Evolutionary conservation across 768 basidiomycete genomes (phyloP), one percentile per base, ranked within the genome.

Genomic region (Heimioporus sp.): DNA sequence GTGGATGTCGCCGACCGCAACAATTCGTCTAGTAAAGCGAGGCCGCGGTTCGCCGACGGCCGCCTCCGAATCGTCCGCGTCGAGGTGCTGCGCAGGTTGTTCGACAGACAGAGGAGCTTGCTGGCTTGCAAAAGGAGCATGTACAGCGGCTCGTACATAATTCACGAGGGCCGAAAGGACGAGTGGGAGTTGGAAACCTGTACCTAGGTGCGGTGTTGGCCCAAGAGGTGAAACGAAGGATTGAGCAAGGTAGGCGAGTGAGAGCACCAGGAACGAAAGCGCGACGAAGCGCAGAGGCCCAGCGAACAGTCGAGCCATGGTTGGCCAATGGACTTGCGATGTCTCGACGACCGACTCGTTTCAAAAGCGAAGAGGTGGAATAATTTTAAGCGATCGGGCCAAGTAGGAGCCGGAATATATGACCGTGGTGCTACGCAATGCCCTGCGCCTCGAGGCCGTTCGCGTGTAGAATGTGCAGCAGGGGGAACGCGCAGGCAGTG

Each of bases 1-100:
- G 60, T 98, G 96, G 32, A 98, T 70, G 60, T 98, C 96, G 0
- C 93, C 94, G 0, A 97, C 87, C 11, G 92, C 94, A 0, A 96
- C 83, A 20, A 98, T 88, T 55, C 80, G 82, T 36, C 62, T 64
- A 28, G 61, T 49, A 52, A 70, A 73, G 31, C 63, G 62, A 19
- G 70, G 69, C 34, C 67, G 65, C 28, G 67, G 67, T 43, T 66
- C 55, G 5, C 35, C 41, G 19, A 56, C 24, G 34, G n/a, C 50
- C 7, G 30, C 46, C 45, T 65, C 51, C 9, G 49, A 20, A 35
- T 59, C 51, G 36, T 54, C 45, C 10, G 20, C 21, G 24, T 48
- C 55, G 41, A 30, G 19, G 34, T 52, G 20, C 34, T 53, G 41
- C 47, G 46, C 8, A 1, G 51, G 45, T 28, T 51, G 39, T 44